These are phyloP conservation scores for Eimeria brunetti DNA, from an alignment of 169 alveolate genomes.

Conservation along the genomic window DNA sequence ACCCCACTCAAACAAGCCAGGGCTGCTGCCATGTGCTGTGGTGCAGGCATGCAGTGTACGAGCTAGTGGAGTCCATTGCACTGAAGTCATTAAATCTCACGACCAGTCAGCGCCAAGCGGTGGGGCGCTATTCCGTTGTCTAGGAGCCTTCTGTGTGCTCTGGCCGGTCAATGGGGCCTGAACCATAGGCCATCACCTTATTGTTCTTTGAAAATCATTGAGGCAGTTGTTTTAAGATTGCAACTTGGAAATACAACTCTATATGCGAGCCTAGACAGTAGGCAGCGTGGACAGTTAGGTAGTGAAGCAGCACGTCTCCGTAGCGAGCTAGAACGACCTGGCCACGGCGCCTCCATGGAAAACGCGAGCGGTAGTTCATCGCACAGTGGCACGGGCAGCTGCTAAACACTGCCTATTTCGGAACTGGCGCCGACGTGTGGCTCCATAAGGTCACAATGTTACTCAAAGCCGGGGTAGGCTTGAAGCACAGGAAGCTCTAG, in stretches of 20 bases:
- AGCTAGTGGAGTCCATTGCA: constrained; percentile 79
- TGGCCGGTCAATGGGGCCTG: not conserved
- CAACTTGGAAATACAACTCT: not conserved
- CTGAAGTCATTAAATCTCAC: constrained; percentile 70
- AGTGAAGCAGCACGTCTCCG: not conserved
- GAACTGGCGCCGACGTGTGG: not conserved
- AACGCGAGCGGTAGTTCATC: not conserved
- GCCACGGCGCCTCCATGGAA: not conserved
- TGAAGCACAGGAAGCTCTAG: not conserved
- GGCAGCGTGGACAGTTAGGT: not conserved
- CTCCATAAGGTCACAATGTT: not conserved
- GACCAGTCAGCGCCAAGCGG: constrained; percentile 82
- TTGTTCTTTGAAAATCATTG: not conserved
- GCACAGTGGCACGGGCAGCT: not conserved
- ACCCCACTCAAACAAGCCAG: not conserved
- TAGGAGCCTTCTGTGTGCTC: not conserved
- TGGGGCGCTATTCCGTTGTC: constrained; percentile 71
- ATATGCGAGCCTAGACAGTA: not conserved
- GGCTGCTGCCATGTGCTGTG: not conserved
- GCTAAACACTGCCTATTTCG: not conserved
- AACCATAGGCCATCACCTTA: not conserved
- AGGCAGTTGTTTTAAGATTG: not conserved
- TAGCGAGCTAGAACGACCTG: not conserved
- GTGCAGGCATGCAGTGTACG: constrained; percentile 77
- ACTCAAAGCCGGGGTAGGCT: not conserved